A percentile compares a stretch with the other conserved stretches of the same genome.
These are phyloP conservation scores for Neofusicoccum kwambonambiense DNA, from an alignment of 2,329 filamentous ascomycete species.

Conservation along the genomic window DNA sequence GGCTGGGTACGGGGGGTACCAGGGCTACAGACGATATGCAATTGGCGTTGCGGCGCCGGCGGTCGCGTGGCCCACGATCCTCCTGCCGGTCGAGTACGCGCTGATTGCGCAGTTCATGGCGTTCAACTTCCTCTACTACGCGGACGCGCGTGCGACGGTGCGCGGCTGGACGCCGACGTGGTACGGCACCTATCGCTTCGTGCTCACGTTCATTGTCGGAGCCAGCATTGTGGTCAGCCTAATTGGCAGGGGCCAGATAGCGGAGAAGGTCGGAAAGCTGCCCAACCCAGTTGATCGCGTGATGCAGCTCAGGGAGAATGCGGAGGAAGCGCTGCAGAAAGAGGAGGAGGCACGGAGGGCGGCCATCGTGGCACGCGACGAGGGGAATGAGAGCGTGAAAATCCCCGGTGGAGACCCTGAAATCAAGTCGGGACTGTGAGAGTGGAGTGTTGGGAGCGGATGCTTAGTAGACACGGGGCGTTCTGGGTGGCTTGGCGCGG, in stretches of 20 bases:
- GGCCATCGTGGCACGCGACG: slow-evolving; percentile 6
- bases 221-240: slow-evolving; percentile 76
- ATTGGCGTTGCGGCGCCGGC: slow-evolving; percentile 77
- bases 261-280: slow-evolving; percentile 51
- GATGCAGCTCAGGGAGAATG: slow-evolving; percentile 46
- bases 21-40: slow-evolving; percentile 78
- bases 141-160: slow-evolving; percentile 70
- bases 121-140: slow-evolving; percentile 84
- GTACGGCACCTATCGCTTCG: slow-evolving; percentile 89
- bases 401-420: slow-evolving; percentile 11
- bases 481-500: slow-evolving; percentile 8
- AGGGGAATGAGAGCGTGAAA: neutral
- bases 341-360: slow-evolving; percentile 29
- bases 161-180: slow-evolving; percentile 78
- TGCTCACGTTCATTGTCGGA: slow-evolving; percentile 87
- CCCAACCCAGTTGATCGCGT: slow-evolving; percentile 48
- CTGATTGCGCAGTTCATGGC: slow-evolving; percentile 82
- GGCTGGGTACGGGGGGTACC: slow-evolving; percentile 64
- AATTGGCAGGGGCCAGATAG: slow-evolving; percentile 77
- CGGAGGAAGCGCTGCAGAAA: slow-evolving; percentile 30
- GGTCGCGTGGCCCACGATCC: slow-evolving; percentile 84
- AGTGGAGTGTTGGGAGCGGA: neutral
- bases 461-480: slow-evolving; percentile 4
- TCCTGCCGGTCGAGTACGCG: slow-evolving; percentile 81
- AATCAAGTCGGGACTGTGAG: slow-evolving; percentile 4